A percentile compares a stretch with the other conserved stretches of the same genome.
These are phyloP conservation scores for Dryadomyces quercivorus DNA, from an alignment of 2,329 filamentous ascomycete genomes.

Conservation along the genomic window DNA sequence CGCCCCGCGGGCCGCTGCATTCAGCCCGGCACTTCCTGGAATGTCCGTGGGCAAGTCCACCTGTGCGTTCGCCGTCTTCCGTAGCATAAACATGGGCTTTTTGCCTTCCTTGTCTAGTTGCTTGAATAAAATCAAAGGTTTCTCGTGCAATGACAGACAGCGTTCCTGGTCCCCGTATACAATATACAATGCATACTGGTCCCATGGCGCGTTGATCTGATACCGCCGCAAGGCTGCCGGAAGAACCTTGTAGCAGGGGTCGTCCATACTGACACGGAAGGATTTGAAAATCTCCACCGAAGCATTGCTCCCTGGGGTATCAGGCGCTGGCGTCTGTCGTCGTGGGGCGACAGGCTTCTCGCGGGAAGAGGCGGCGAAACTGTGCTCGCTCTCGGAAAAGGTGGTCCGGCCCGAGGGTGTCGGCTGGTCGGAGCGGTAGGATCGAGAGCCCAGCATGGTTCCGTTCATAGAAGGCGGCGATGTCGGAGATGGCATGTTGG, in stretches of 20 bases:
- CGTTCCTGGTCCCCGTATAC: conserved; percentile 98
- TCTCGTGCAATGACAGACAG: conserved; percentile 82
- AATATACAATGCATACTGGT: conserved; percentile 95
- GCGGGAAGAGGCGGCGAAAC: conserved; percentile 21
- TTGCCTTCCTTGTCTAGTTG: conserved; percentile 92
- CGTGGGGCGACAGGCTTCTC: conserved; percentile 35
- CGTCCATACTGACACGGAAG: conserved; percentile 95
- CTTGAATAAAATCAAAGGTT: conserved; percentile 92
- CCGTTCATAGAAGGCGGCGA: conserved; percentile 46
- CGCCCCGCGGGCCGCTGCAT: conserved; percentile 29
- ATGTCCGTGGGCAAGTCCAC: conserved; percentile 31
- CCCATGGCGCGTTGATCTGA: conserved; percentile 95
- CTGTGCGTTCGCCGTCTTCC: conserved; percentile 48
- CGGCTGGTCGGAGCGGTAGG: conserved; percentile 44
- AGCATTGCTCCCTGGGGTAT: conserved; percentile 45
- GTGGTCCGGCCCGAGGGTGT: conserved; percentile 43
- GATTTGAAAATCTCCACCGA: conserved; percentile 97
- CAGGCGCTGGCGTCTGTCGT: conserved; percentile 49
- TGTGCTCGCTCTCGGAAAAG: conserved; percentile 38
- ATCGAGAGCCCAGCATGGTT: conserved; percentile 40
- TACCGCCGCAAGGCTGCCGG: conserved; percentile 95
- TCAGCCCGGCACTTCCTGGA: conserved; percentile 42
- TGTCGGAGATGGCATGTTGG: conserved; percentile 59
- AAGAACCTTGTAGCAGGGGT: conserved; percentile 93
- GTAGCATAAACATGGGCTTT: conserved; percentile 98